These are phyloP conservation scores for Barbarea vulgaris DNA, from an alignment of 345 rosid species.

Conservation along the genomic window DNA sequence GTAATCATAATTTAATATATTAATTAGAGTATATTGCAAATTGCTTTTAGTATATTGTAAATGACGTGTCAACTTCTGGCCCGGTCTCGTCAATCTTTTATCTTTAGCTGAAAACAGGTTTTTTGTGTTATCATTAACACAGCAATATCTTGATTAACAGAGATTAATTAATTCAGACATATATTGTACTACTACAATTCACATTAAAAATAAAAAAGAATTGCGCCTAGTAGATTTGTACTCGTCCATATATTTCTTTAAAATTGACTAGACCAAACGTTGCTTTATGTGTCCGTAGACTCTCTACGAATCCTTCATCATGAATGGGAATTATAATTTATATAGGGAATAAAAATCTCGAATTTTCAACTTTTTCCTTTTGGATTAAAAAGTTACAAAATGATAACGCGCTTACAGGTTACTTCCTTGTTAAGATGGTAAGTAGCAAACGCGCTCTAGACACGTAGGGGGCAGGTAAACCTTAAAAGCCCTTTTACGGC, in stretches of 20 bases:
- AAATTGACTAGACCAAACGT: constrained; percentile 10
- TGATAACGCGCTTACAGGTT: constrained; percentile 12
- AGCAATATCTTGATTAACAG: not conserved
- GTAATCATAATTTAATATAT: not conserved
- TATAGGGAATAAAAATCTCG: constrained; percentile 16
- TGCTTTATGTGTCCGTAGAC: not conserved
- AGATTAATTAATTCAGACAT: not conserved
- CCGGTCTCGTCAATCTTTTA: constrained; percentile 23
- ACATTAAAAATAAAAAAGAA: not conserved
- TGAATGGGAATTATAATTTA: constrained; percentile 10
- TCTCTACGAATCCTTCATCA: constrained; percentile 2
- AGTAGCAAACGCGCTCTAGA: not conserved
- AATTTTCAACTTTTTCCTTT: constrained; percentile 22
- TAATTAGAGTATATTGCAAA: constrained; percentile 14
- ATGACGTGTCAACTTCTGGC: constrained; percentile 28
- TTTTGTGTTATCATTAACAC: not conserved
- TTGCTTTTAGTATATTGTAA: constrained; percentile 10
- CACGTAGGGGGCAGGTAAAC: not conserved
- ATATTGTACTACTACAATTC: not conserved
- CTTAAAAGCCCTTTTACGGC: not conserved
- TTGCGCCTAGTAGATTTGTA: not conserved
- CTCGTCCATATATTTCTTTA: not conserved
- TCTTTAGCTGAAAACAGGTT: not conserved
- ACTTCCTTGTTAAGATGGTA: not conserved
- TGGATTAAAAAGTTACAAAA: not conserved